phyloP scores from a whole-genome alignment of 2,329 filamentous ascomycete species.

The Ophiostoma piceae region DNA sequence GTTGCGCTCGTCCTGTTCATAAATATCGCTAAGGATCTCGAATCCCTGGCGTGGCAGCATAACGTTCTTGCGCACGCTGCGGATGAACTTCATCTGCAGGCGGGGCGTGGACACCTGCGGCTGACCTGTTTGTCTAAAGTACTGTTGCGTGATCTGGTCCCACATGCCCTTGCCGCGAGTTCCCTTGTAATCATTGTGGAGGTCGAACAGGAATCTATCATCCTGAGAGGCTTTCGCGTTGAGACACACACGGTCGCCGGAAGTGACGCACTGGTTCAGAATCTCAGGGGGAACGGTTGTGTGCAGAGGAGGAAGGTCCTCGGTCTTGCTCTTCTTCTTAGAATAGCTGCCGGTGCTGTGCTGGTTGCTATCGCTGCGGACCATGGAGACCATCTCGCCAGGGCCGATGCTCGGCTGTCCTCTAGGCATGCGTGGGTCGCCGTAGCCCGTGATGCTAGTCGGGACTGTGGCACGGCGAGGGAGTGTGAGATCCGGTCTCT shows the following conservation, averaged over 20 bases:
- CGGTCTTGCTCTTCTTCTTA: not conserved
- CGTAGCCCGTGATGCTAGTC: not conserved
- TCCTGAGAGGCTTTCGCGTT: constrained; percentile 44
- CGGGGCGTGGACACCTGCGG: constrained; percentile 38
- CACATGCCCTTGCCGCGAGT: constrained; percentile 55
- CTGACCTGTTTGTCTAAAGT: constrained; percentile 31
- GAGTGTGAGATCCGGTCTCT: not conserved
- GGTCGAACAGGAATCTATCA: constrained; percentile 46
- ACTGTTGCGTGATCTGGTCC: constrained; percentile 48
- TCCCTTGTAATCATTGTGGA: constrained; percentile 42
- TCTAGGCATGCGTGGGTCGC: not conserved
- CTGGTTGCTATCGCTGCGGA: not conserved
- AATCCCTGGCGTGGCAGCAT: constrained; percentile 39
- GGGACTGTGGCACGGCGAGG: not conserved
- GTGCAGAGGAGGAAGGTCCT: not conserved
- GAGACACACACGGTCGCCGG: constrained; percentile 29
- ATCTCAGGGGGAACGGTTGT: not conserved
- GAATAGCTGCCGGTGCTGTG: not conserved
- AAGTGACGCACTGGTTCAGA: not conserved
- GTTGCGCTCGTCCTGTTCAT: constrained; percentile 39
- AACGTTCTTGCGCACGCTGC: constrained; percentile 46
- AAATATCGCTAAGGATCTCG: constrained; percentile 38
- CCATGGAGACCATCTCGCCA: not conserved
- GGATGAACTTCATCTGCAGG: constrained; percentile 53
- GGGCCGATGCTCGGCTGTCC: not conserved